Percentiles rank a stretch among this genome's conserved stretches.
These are phyloP conservation scores for Annona squamosa DNA, from an alignment of 164 flowering plant genomes.

Conservation along the genomic window DNA sequence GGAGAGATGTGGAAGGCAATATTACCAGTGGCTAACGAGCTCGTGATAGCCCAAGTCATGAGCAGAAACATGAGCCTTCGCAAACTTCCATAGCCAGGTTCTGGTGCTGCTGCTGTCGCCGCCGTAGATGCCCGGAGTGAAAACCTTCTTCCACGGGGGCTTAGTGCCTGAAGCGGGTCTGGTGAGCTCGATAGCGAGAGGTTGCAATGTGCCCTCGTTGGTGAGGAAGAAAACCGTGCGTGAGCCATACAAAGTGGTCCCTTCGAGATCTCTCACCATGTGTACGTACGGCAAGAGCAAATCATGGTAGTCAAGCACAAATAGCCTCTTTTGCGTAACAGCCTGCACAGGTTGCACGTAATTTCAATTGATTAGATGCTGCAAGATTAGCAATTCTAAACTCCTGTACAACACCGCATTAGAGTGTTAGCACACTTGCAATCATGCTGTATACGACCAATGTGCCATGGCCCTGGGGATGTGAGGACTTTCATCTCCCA, in stretches of 20 bases:
- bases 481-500: too few species aligned
- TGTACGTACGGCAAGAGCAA: constrained; percentile 24
- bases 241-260: constrained; percentile 27
- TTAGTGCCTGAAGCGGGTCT: constrained; percentile 13
- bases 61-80: constrained; percentile 38
- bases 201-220: constrained; percentile 15
- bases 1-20: neutral
- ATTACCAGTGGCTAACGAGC: constrained; percentile 32
- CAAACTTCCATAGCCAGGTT: constrained; percentile 35
- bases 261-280: constrained; percentile 23
- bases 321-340: constrained; percentile 22
- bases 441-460: too few species aligned
- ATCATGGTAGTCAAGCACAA: constrained; percentile 29
- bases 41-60: constrained; percentile 35
- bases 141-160: constrained; percentile 22
- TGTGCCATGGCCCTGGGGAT: too few species aligned
- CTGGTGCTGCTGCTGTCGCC: constrained; percentile 16
- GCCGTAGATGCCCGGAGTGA: constrained; percentile 6
- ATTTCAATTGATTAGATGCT: neutral
- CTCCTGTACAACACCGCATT: too few species aligned
- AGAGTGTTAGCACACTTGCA: too few species aligned
- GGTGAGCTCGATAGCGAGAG: constrained; percentile 32
- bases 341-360: constrained; percentile 18
- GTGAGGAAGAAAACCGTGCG: constrained; percentile 28
- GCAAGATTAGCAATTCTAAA: neutral